These are phyloP conservation scores for Cyamopsis tetragonoloba DNA, from an alignment of 306 rosid species.

Conservation along the genomic window DNA sequence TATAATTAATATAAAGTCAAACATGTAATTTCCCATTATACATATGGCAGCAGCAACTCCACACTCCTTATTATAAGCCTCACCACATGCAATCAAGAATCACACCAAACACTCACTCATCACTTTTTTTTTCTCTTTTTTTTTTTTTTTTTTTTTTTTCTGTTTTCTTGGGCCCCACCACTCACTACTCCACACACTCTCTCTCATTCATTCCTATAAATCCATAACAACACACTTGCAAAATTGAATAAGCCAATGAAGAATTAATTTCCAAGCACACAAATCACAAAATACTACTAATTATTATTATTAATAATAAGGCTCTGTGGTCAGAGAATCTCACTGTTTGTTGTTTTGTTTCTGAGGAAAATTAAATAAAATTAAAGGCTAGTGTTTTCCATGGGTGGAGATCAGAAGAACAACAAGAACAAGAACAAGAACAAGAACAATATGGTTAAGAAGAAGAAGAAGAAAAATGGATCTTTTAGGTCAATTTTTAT, in stretches of 20 bases:
- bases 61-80: neutral
- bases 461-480: conserved; percentile 35
- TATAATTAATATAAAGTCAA: conserved; percentile 14
- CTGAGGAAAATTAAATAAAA: neutral
- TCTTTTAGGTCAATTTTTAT: conserved; percentile 60
- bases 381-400: neutral
- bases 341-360: conserved; percentile 26
- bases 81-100: conserved; percentile 10
- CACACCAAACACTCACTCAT: neutral
- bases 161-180: conserved; percentile 27
- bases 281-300: too few species aligned
- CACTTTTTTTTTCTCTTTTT: neutral
- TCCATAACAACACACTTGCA: conserved; percentile 2
- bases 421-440: conserved; percentile 19
- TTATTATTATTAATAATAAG: too few species aligned
- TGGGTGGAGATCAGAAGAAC: conserved; percentile 28
- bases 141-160: neutral
- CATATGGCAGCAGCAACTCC: neutral
- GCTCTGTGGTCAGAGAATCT: conserved; percentile 23
- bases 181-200: neutral
- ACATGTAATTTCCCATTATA: neutral
- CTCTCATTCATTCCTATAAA: conserved; percentile 28
- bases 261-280: too few species aligned
- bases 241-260: neutral
- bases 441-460: conserved; percentile 16